Conservation (phyloP, 1,139 yeast species). For the Zygoascus hellenicus region DNA sequence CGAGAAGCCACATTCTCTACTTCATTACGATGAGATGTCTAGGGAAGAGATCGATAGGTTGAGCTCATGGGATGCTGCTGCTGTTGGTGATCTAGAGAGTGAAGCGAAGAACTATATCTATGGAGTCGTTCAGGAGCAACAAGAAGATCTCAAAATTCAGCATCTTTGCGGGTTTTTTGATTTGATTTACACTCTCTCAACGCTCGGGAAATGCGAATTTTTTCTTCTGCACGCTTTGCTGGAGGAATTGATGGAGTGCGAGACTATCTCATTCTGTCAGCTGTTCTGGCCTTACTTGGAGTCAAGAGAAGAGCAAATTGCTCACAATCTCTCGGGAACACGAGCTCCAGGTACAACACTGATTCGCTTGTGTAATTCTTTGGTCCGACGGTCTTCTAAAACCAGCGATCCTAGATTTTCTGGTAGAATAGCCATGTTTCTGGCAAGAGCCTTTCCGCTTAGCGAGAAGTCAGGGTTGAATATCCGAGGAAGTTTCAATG, state of each 20-base stretch:
- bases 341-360: constrained; percentile 36
- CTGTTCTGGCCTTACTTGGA: constrained; percentile 35
- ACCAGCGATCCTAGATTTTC: constrained; percentile 35
- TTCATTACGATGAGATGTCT: too few relatives aligned
- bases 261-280: constrained; percentile 34
- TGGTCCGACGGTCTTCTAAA: constrained; percentile 35
- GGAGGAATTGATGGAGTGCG: constrained; percentile 35
- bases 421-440: constrained; percentile 35
- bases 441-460: constrained; percentile 36
- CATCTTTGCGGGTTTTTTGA: constrained; percentile 21
- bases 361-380: constrained; percentile 35
- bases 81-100: constrained; percentile 5
- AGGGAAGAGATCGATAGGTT: too few relatives aligned
- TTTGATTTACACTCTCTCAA: constrained; percentile 16
- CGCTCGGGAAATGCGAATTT: constrained; percentile 20
- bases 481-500: constrained; percentile 35
- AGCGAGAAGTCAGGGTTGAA: constrained; percentile 37
- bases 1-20: too few relatives aligned
- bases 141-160: constrained; percentile 1
- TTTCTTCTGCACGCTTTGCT: constrained; percentile 27
- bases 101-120: constrained; percentile 11
- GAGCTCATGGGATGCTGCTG: background rate
- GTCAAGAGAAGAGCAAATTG: constrained; percentile 27
- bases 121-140: constrained; percentile 5
- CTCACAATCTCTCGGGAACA: constrained; percentile 29